Conservation (phyloP, 139 green algal genomes). For the Auxenochlorella pyrenoidosa region DNA sequence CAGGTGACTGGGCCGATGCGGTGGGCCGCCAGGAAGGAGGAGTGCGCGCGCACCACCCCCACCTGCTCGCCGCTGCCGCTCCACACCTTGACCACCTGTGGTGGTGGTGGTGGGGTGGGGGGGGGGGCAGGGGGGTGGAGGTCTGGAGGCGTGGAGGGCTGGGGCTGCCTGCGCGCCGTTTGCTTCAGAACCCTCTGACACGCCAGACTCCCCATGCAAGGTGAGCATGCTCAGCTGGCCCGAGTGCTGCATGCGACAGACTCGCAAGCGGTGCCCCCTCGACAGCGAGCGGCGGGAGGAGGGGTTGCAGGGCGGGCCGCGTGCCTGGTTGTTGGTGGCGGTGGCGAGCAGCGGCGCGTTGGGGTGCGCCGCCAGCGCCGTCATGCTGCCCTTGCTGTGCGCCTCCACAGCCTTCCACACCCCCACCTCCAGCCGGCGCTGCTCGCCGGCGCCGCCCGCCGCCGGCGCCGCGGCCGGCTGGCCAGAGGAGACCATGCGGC, state of each 20-base stretch:
- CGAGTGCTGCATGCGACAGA: too few relatives aligned
- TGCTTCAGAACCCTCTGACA: too few relatives aligned
- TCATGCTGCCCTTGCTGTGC: slow-evolving; percentile 78
- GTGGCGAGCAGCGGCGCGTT: slow-evolving; percentile 87
- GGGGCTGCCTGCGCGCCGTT: too few relatives aligned
- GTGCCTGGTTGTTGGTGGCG: slow-evolving; percentile 68
- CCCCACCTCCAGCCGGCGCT: slow-evolving; percentile 28
- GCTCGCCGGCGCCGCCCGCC: background rate
- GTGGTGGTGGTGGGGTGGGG: background rate
- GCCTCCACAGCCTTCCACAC: slow-evolving; percentile 76
- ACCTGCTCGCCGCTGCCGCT: slow-evolving; percentile 65
- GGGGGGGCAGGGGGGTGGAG: background rate
- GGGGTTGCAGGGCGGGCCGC: background rate
- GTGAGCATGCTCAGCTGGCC: too few relatives aligned
- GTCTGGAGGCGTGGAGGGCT: background rate
- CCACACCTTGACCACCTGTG: slow-evolving; percentile 70
- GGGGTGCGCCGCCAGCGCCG: slow-evolving; percentile 77
- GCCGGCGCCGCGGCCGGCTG: background rate
- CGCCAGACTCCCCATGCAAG: too few relatives aligned
- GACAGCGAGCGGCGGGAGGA: too few relatives aligned
- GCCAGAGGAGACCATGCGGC: slow-evolving; percentile 56
- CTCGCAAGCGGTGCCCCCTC: too few relatives aligned
- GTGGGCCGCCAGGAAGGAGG: slow-evolving; percentile 60
- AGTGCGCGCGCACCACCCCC: slow-evolving; percentile 74
- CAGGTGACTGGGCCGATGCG: slow-evolving; percentile 79